Conservation (phyloP, 2,329 filamentous ascomycete genomes). For the Pseudogymnoascus sp. region DNA sequence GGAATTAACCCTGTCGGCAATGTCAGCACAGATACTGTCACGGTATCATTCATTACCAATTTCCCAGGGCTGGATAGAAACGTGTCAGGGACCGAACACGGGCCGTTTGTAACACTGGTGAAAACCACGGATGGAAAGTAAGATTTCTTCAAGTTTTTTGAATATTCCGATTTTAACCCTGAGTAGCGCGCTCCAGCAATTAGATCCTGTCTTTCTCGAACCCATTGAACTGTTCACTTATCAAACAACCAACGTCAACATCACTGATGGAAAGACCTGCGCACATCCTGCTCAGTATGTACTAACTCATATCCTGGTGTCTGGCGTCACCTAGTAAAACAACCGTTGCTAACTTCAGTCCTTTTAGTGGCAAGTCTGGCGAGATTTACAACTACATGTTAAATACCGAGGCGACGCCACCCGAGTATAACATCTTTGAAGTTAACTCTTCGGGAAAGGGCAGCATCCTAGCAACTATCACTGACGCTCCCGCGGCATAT, state of each 20-base stretch:
- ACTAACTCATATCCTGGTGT: conserved; percentile 41
- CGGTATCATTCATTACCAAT: neutral
- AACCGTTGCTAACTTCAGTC: conserved; percentile 58
- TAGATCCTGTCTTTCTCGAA: neutral
- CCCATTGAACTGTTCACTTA: neutral
- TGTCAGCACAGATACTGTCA: neutral
- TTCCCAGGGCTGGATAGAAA: neutral
- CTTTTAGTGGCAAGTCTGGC: conserved; percentile 58
- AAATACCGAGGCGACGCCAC: conserved; percentile 44
- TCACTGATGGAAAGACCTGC: conserved; percentile 39
- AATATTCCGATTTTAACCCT: neutral
- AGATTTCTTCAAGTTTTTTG: neutral
- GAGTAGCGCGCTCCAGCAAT: neutral
- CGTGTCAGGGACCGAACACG: neutral
- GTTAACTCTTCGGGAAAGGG: conserved; percentile 56
- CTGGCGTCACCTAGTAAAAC: too few species aligned
- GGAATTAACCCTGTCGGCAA: neutral
- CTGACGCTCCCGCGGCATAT: conserved; percentile 49
- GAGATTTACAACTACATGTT: conserved; percentile 77
- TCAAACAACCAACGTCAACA: neutral
- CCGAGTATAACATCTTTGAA: conserved; percentile 62
- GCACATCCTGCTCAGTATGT: conserved; percentile 64
- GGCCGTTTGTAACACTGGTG: neutral
- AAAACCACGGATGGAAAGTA: neutral
- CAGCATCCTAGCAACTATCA: conserved; percentile 63